Evolutionary conservation across 805 yeast genomes (phyloP), one percentile per base, ranked within the genome.

Genomic region (Wickerhamiella azymoides): DNA sequence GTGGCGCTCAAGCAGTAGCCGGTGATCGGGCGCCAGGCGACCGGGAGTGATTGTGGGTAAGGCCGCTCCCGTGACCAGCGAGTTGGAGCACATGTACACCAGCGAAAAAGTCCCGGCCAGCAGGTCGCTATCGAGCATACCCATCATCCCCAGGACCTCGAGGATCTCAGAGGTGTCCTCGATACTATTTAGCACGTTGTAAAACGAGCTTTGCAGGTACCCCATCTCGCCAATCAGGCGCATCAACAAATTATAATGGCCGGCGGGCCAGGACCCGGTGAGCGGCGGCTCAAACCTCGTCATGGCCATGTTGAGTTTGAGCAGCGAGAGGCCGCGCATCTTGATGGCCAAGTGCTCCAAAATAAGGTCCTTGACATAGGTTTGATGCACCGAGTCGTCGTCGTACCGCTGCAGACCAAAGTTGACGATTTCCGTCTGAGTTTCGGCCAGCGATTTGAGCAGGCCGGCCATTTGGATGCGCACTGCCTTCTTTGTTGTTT

Each of bases 31-130:
- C 27, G 45, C 37, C 24, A 58, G 47, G 26, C 55, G 56, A 0
- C 62, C 62, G 2, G 63, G 58, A 2, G 63, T 54, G 18, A 62
- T 47, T 8, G 57, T 54, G 0, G 66, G 66, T 7, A 62, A 49
- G 0, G 65, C 57, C n/a, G 47, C 44, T 1, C 55, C 61, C 13
- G 58, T 52, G 10, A 30, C 41, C 9, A 62, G 47, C 9, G 66
- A 57, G 3, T 52, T 50, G 13, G 58, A 47, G 5, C 56, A 25
- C 66, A 62, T 62, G 49, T 59, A 58, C 3, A 62, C 35, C 8
- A 56, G 49, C 9, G 64, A 55, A 41, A 58, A 60, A 11, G 52
- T 49, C 10, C 57, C 60, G 10, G 60, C 52, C 14, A 54, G 49
- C 18, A 61, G 47, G 10, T 45, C 50, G 8, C 53, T 52, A 39